Conservation (phyloP, 768 basidiomycete genomes). For the Trametopsis cervina region DNA sequence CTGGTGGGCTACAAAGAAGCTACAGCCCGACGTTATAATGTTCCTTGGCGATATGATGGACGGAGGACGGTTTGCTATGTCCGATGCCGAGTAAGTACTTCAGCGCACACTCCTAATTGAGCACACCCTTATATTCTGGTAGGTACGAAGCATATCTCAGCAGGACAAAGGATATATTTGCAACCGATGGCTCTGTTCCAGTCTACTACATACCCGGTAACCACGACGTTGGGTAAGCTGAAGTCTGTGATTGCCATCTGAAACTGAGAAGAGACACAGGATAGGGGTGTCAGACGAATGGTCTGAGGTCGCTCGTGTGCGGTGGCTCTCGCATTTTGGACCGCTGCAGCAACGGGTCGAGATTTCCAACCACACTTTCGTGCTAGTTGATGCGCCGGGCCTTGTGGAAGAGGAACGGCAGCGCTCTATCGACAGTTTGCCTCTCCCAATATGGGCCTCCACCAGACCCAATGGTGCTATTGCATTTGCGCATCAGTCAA, state of each 20-base stretch:
- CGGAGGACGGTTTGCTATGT: conserved; percentile 61
- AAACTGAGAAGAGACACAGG: conserved; percentile 15
- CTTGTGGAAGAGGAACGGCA: conserved; percentile 68
- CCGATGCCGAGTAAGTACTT: conserved; percentile 57
- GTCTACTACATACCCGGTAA: conserved; percentile 82
- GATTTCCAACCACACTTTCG: conserved; percentile 64
- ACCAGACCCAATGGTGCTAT: conserved; percentile 41
- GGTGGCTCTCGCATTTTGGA: conserved; percentile 76
- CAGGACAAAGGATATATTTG: conserved; percentile 70
- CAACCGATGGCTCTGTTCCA: conserved; percentile 36
- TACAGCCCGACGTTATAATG: conserved; percentile 64
- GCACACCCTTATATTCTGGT: conserved; percentile 2
- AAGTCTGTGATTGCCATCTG: conserved; percentile 8
- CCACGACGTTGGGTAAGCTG: conserved; percentile 73
- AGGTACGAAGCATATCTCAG: conserved; percentile 71
- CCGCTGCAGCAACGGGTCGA: conserved; percentile 55
- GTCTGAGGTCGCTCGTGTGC: conserved; percentile 22
- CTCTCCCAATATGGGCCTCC: conserved; percentile 39
- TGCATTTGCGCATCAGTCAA: conserved; percentile 31
- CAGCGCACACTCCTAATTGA: neutral
- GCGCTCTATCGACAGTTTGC: conserved; percentile 34
- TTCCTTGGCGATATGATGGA: conserved; percentile 95
- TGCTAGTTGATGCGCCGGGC: conserved; percentile 68
- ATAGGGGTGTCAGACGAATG: conserved; percentile 24
- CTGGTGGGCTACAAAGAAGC: conserved; percentile 61